These are phyloP conservation scores for Lentinula lateritia DNA, from an alignment of 768 basidiomycete species.

Conservation along the genomic window DNA sequence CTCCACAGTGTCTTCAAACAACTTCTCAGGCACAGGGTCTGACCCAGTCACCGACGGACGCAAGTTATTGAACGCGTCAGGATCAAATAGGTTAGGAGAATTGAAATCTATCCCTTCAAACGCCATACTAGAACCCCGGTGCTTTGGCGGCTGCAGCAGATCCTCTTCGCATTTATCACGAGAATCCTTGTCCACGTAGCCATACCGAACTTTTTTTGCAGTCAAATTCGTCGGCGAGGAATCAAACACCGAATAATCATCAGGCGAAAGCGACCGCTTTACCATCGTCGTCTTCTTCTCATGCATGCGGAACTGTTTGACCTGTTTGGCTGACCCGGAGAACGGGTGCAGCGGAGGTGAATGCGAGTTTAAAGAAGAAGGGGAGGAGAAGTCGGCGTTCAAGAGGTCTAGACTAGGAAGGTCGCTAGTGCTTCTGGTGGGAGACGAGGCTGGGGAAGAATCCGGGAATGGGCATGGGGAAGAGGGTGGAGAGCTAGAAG, in stretches of 20 bases:
- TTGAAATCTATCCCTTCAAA: neutral
- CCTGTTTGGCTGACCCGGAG: constrained; percentile 51
- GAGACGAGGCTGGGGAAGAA: constrained; percentile 38
- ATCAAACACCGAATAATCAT: neutral
- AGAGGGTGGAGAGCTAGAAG: neutral
- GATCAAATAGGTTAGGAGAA: neutral
- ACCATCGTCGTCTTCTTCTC: constrained; percentile 23
- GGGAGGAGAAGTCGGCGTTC: constrained; percentile 9
- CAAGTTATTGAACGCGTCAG: neutral
- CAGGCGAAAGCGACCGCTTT: neutral
- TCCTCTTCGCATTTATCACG: neutral
- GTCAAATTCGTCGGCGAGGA: neutral
- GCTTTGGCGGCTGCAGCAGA: too few species aligned
- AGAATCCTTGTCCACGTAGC: neutral
- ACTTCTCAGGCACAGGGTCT: neutral
- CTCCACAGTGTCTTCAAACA: constrained; percentile 13
- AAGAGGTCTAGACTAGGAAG: constrained; percentile 9
- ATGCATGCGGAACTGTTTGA: constrained; percentile 35
- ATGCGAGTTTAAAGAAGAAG: neutral
- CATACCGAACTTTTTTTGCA: neutral
- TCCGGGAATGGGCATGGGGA: constrained; percentile 15
- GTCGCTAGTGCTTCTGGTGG: constrained; percentile 19
- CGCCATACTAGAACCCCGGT: neutral
- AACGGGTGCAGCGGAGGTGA: constrained; percentile 38
- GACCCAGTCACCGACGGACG: too few species aligned